phyloP scores from a whole-genome alignment of 768 basidiomycete genomes.

The Agrocybe pediades region DNA sequence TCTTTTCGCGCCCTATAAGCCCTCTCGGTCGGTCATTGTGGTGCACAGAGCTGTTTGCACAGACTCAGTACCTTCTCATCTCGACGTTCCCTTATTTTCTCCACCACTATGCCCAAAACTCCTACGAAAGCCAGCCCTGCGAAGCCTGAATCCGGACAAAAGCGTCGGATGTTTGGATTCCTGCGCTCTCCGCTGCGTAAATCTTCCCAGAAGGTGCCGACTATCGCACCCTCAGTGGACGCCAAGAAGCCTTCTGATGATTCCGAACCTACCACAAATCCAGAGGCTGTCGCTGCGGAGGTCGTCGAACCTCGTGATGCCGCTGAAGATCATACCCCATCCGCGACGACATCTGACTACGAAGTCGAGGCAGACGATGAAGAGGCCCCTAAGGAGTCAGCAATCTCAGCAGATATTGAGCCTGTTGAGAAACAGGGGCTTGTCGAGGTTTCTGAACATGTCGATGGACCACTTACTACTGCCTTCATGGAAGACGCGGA shows the following conservation, averaged over 20 bases:
- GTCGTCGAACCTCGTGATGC: background rate
- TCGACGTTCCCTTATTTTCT: background rate
- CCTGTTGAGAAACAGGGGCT: background rate
- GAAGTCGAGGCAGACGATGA: no score
- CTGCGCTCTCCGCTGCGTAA: background rate
- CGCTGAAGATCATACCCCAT: background rate
- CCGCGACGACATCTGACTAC: no score
- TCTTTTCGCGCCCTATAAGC: conserved; percentile 1
- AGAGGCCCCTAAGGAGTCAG: background rate
- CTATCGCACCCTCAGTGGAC: background rate
- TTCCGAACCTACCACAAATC: background rate
- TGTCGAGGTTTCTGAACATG: background rate
- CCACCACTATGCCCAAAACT: background rate
- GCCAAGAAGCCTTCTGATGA: background rate
- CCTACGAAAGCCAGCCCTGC: background rate
- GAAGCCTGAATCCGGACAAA: background rate
- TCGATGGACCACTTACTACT: background rate
- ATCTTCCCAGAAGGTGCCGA: background rate
- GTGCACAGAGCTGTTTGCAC: background rate
- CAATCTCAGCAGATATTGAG: background rate
- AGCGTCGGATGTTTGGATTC: background rate
- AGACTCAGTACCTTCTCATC: background rate
- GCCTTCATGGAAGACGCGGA: background rate
- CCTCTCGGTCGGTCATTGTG: background rate
- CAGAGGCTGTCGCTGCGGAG: background rate